Base-by-base conservation (phyloP, 495 filamentous ascomycete genomes). In the Tuber melanosporum region DNA sequence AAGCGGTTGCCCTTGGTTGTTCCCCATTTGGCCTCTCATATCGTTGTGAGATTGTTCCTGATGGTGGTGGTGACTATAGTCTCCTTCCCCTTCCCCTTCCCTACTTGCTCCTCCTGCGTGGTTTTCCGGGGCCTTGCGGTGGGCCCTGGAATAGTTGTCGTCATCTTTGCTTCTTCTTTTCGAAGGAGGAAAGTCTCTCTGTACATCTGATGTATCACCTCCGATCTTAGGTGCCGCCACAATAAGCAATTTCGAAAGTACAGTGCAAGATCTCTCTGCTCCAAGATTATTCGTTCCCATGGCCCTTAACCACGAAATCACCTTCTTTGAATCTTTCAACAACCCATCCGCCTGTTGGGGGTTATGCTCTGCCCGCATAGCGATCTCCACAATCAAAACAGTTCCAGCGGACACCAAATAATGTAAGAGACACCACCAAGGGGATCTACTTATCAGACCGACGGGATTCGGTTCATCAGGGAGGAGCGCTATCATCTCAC, bases 351-450 rank as follows among this genome's bases (percentile, higher is more conserved):
- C 85, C 75, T 89, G 87, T 57, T 88, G 85, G 2, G 88, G 87
- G n/a, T 88, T 87, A 81, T 90, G 88, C 76, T 88, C 86, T 20
- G 85, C 85, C 44, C 84, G 82, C 75, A 88, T 89, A 26, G 88
- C 84, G 66, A 90, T 86, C 73, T 91, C 90, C 15, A 90, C 82
- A 49, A 91, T 85, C 6, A 92, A 84, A 2, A 91, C 86, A 0
- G 86, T 87, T 0, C 87, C 85, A 22, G 90, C 88, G 83, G 91
- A 89, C 85, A 90, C 90, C 22, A 91, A 81, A 70, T 89, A 89
- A 81, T 91, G 90, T 1, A 91, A 82, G 9, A 88, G 85, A 74
- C 86, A 88, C 90, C 90, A 92, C 89, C 90, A 92, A 36, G 89
- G 88, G 3, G 86, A 85, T 39, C 86, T 85, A 22, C 84, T 84